Conservation (phyloP, 148 eudicot genomes). For the Rhododendron ferrugineum region DNA sequence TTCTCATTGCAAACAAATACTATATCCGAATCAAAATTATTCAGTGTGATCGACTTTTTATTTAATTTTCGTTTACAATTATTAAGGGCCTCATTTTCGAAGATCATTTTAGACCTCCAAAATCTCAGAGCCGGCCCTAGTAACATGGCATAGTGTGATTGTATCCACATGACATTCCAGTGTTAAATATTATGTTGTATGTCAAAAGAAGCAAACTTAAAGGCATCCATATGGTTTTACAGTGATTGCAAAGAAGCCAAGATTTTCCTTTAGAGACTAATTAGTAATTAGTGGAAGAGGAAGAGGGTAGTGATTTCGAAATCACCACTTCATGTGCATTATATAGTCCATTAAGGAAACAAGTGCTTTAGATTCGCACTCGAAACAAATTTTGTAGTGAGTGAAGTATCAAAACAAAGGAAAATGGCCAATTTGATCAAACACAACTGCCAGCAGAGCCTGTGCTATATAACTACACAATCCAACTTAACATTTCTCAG, state of each 20-base stretch:
- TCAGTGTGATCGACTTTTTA: too few relatives aligned
- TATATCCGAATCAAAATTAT: too few relatives aligned
- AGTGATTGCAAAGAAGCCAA: not conserved
- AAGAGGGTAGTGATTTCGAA: not conserved
- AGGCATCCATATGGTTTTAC: not conserved
- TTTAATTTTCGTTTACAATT: too few relatives aligned
- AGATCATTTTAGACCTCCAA: too few relatives aligned
- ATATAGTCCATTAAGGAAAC: not conserved
- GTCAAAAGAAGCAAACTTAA: not conserved
- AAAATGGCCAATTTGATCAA: not conserved
- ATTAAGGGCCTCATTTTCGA: too few relatives aligned
- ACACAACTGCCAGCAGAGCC: not conserved
- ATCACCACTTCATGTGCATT: not conserved
- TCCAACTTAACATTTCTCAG: not conserved
- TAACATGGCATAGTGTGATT: not conserved
- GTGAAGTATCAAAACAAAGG: not conserved
- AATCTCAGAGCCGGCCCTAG: too few relatives aligned
- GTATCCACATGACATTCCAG: not conserved
- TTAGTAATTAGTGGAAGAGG: not conserved
- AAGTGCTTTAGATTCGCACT: not conserved
- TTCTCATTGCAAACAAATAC: too few relatives aligned
- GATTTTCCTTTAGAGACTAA: not conserved
- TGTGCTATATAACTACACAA: not conserved
- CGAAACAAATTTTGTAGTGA: not conserved
- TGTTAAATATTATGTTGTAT: not conserved